Conservation (phyloP, 257 asterid genomes). For the Solanum sitiens region DNA sequence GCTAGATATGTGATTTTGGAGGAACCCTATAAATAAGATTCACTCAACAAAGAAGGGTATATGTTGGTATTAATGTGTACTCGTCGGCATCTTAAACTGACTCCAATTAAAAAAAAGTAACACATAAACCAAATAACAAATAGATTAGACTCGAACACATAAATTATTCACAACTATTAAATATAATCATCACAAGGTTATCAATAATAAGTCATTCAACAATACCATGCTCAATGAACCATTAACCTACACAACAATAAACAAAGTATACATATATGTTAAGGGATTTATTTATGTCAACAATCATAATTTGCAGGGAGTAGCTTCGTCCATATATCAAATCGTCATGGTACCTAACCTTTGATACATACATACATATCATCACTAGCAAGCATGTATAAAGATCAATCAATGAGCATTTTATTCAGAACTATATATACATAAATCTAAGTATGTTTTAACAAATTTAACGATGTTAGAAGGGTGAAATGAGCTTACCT, state of each 20-base stretch:
- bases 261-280: background rate
- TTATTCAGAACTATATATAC: background rate
- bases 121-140: background rate
- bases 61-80: too few species aligned
- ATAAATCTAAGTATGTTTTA: too few species aligned
- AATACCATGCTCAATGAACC: background rate
- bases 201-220: background rate
- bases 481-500: background rate
- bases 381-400: background rate
- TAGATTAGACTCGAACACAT: too few species aligned
- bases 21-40: background rate
- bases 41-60: background rate
- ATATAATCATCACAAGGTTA: background rate
- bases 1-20: too few species aligned
- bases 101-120: background rate
- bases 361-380: background rate
- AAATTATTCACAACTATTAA: background rate
- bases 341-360: background rate
- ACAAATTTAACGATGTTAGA: too few species aligned
- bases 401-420: background rate
- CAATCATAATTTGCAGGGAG: background rate
- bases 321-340: background rate
- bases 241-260: background rate
- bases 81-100: background rate
- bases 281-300: background rate